Evolutionary conservation across 495 filamentous ascomycete species (phyloP), one percentile per base, ranked within the genome.

Genomic region (Saxispiralis lemnorum): DNA sequence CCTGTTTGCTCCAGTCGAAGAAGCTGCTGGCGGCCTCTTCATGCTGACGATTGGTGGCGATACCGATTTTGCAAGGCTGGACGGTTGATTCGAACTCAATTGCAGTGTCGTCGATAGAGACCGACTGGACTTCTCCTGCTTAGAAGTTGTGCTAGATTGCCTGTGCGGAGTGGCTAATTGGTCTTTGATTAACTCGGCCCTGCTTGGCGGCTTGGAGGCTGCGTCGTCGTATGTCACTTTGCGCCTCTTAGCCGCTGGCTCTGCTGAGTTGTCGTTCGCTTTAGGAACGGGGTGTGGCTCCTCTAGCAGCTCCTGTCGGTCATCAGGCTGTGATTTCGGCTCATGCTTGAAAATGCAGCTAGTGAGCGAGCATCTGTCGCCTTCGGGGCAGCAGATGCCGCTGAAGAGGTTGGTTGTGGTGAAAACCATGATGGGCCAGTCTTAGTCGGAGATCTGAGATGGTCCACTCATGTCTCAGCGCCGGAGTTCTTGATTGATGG

Each of bases 371-470:
- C 76, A 81, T 38, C 55, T 38, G 40, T 73, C 61, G 13, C 70
- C 68, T 38, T 71, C 59, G 0, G 81, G 80, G 56, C 82, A 88
- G 21, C 68, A 61, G 20, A 83, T 64, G 20, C 64, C 64, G 50
- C 69, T 75, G 59, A 86, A 80, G 24, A 77, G 61, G 3, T 73
- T 73, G 11, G 79, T 64, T 6, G 78, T 62, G 12, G 70, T 31
- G 35, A 53, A 61, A 51, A 82, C 81, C 81, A 86, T 86, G 6
- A 49, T 63, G 39, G 45, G 10, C 40, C 7, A 20, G 6, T 15
- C 12, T 31, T 18, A 13, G n/a, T 16, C 16, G 12, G 4, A 9
- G 24, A 4, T 28, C 24, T 9, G 24, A 28, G 31, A 21, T 18
- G n/a, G 31, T 1, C 40, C 14, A n/a, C 40, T 31, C 28, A 4